A percentile compares a stretch with the other conserved stretches of the same genome.
Conservation (phyloP, 352 stramenopile species). For the Globisporangium irregulare region DNA sequence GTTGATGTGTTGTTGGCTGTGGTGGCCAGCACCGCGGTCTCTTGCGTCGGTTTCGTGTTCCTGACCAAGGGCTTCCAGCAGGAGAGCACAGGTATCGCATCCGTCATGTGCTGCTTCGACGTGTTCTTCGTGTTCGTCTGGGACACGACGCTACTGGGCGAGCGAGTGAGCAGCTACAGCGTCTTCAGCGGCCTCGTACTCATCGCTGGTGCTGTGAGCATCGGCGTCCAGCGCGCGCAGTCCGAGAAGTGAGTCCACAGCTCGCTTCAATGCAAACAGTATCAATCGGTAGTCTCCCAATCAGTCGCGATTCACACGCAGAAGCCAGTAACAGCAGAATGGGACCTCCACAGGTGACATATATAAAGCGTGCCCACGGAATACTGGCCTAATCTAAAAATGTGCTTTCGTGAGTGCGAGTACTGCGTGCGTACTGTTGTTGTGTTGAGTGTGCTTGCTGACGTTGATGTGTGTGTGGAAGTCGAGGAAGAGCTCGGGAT, state of each 20-base stretch:
- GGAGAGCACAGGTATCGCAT: constrained; percentile 56
- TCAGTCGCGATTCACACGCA: too few relatives aligned
- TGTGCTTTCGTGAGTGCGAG: not conserved
- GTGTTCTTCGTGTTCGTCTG: constrained; percentile 63
- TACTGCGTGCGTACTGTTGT: not conserved
- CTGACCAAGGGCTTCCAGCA: constrained; percentile 58
- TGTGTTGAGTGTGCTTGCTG: not conserved
- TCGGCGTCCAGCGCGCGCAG: constrained; percentile 38
- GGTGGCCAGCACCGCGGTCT: constrained; percentile 40
- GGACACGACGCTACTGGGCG: constrained; percentile 45
- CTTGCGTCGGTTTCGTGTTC: constrained; percentile 50
- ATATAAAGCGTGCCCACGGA: not conserved
- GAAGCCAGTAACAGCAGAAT: not conserved
- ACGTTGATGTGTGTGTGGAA: not conserved
- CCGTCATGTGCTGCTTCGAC: constrained; percentile 71
- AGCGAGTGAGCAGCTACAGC: constrained; percentile 54
- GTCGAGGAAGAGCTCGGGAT: not conserved
- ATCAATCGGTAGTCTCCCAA: too few relatives aligned
- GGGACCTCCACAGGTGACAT: not conserved
- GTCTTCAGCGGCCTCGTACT: constrained; percentile 58
- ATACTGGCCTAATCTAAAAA: not conserved
- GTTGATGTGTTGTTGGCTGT: constrained; percentile 36
- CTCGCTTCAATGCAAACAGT: too few relatives aligned
- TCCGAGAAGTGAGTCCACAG: constrained; percentile 20
- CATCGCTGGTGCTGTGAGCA: constrained; percentile 40